A percentile compares a stretch with the other conserved stretches of the same genome.
Evolutionary conservation across 495 filamentous ascomycete genomes (phyloP).

Genomic region (Niebla homalea): DNA sequence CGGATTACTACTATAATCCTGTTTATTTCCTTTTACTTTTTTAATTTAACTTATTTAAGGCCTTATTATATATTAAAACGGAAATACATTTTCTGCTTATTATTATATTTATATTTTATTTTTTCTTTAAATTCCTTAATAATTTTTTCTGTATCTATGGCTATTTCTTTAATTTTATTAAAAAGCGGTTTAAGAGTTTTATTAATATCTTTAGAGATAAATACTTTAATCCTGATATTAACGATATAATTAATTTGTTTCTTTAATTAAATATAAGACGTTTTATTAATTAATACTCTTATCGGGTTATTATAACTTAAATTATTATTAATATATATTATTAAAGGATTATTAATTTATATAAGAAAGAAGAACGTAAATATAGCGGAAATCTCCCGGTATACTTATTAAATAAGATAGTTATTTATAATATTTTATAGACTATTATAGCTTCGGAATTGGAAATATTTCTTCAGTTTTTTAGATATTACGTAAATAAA

Average conservation of each 20-base stretch:
- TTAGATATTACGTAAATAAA: background rate
- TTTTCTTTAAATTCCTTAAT: constrained; percentile 27
- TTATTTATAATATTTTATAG: constrained; percentile 4
- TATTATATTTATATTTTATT: constrained; percentile 12
- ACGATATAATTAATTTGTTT: background rate
- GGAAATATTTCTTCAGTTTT: background rate
- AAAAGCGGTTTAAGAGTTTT: constrained; percentile 20
- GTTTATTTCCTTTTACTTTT: constrained; percentile 26
- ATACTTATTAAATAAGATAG: constrained; percentile 29
- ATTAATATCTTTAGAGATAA: background rate
- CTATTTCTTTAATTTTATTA: constrained; percentile 12
- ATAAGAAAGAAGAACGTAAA: constrained; percentile 30
- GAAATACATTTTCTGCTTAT: constrained; percentile 24
- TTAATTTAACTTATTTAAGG: constrained; percentile 29
- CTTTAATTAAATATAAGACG: background rate
- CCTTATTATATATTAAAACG: constrained; percentile 35
- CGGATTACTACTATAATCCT: constrained; percentile 29
- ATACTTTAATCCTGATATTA: background rate
- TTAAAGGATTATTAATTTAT: background rate
- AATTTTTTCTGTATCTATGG: constrained; percentile 27
- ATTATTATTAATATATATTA: background rate
- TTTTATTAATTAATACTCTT: background rate
- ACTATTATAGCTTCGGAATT: constrained; percentile 16
- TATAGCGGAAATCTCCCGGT: constrained; percentile 34
- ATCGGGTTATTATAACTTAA: constrained; percentile 4